Evolutionary conservation across 169 alveolate genomes (phyloP), one percentile per base, ranked within the genome.

Genomic region (Plasmodium malariae): DNA sequence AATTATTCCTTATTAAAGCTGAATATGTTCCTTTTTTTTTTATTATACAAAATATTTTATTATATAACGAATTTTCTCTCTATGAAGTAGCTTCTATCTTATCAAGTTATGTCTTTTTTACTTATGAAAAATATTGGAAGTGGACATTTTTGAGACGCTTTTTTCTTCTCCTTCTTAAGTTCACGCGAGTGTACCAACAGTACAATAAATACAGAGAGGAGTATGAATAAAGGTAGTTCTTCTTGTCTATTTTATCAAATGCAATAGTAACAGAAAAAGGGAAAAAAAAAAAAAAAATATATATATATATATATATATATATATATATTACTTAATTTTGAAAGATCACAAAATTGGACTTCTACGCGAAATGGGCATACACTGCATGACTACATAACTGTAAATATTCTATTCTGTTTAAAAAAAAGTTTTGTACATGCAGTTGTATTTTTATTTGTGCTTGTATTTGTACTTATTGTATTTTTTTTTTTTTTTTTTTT

Each of bases 21-120:
- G 96, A 94, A 51, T 70, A 76, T 55, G 91, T 94, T 0, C 96
- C 96, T 7, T 54, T 71, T 36, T 36, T 94, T 70, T 94, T 94
- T 69, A 62, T 94, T 36, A 60, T 94, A 65, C 96, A 94, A 67
- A 94, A 94, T 74, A 68, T 80, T 28, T 71, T 94, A 55, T 86
- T 94, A 49, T 92, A 94, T 80, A 71, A 87, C 36, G 95, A 89
- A 48, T 76, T 89, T 49, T 74, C 89, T 62, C 49, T 73, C 26
- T 65, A 86, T 36, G 96, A 94, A 26, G 91, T 83, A 21, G 91
- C 91, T 1, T 83, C 91, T 24, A 83, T 83, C 2, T 43, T 83
- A 28, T 48, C 91, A 19, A 83, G 91, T 32, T 83, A 83, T 28
- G n/a, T 51, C 34, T 83, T 83, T 59, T 83, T 83, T 43, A 83